Evolutionary conservation across 345 rosid species (phyloP).

Genomic region (Gossypium anomalum): DNA sequence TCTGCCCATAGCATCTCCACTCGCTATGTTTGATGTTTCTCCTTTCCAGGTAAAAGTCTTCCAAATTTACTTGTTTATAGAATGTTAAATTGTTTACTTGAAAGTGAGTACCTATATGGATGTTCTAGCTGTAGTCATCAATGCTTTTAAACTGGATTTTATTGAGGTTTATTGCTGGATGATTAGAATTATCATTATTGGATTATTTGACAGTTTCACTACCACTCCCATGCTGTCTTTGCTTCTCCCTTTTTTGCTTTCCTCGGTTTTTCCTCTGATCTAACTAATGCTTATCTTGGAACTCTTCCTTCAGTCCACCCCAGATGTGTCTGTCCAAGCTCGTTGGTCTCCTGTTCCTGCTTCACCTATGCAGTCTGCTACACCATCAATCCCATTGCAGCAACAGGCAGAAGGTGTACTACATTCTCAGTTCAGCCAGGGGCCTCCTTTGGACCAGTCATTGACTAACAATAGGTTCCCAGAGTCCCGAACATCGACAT

Average conservation of each 20-base stretch:
- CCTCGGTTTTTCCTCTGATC: not conserved
- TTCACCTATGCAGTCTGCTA: conserved; percentile 45
- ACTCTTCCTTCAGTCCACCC: conserved; percentile 50
- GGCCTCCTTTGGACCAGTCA: conserved; percentile 44
- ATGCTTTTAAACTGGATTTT: not conserved
- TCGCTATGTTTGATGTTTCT: conserved; percentile 88
- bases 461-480: conserved; percentile 42
- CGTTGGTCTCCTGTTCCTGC: conserved; percentile 78
- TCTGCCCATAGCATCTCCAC: conserved; percentile 70
- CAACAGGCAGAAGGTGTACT: conserved; percentile 48
- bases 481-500: conserved; percentile 42
- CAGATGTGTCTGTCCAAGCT: conserved; percentile 70
- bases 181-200: not conserved
- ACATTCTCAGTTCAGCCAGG: conserved; percentile 58
- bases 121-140: not conserved
- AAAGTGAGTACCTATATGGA: not conserved
- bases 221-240: not conserved
- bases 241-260: no score
- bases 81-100: not conserved
- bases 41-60: conserved; percentile 76
- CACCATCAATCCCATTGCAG: conserved; percentile 57
- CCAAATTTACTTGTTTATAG: not conserved
- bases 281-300: conserved; percentile 16
- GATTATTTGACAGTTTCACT: not conserved
- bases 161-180: not conserved